phyloP scores from a whole-genome alignment of 2,329 filamentous ascomycete genomes.

The Hirsutella rhossiliensis region DNA sequence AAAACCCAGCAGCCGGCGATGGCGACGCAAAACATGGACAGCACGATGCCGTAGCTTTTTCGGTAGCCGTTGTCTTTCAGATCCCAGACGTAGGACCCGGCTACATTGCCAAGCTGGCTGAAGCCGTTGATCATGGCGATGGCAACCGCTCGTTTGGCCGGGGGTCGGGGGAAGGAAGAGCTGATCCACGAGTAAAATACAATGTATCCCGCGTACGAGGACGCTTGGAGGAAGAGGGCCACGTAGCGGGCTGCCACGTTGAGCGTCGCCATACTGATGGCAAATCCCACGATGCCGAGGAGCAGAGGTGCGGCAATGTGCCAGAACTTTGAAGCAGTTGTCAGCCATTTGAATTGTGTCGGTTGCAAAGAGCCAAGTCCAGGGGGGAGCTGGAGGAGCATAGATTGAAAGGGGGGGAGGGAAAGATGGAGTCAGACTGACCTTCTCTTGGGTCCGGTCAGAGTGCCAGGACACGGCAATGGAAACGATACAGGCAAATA shows the following conservation, averaged over 20 bases:
- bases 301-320: conserved; percentile 42
- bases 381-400: no score
- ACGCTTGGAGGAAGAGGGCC: conserved; percentile 46
- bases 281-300: conserved; percentile 41
- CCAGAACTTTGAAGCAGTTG: conserved; percentile 30
- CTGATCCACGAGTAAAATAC: conserved; percentile 48
- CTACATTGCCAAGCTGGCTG: conserved; percentile 45
- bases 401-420: no score
- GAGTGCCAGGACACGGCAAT: conserved; percentile 43
- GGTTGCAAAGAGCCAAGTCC: no score
- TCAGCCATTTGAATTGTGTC: neutral
- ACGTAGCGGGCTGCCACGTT: conserved; percentile 46
- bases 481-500: conserved; percentile 45
- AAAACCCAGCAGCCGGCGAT: conserved; percentile 38
- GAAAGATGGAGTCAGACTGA: conserved; percentile 12
- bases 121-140: conserved; percentile 49
- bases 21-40: conserved; percentile 50
- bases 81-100: conserved; percentile 51
- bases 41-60: conserved; percentile 52
- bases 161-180: conserved; percentile 43
- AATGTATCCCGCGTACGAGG: conserved; percentile 45
- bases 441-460: conserved; percentile 41
- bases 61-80: conserved; percentile 47
- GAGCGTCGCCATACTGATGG: conserved; percentile 46
- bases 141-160: conserved; percentile 48